Base-by-base conservation (phyloP, 176 grass and related monocot genomes). In the Aegilops tauschii region DNA sequence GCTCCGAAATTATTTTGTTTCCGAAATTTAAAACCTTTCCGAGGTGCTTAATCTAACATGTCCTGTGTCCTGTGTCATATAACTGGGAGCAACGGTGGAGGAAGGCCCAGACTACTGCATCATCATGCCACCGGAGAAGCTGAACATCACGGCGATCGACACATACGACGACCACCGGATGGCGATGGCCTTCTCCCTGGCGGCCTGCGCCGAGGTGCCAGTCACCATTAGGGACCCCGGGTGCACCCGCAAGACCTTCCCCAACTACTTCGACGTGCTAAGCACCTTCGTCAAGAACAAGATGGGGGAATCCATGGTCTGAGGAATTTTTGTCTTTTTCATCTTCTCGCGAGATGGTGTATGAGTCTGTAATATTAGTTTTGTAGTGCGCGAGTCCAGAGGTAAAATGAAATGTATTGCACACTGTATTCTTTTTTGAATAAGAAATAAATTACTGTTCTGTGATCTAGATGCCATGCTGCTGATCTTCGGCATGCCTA, bases 241-340 rank as follows among this genome's bases (percentile, higher is more conserved):
- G 17, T 99, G 97, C 92, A 99, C 97, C 21, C 90, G 97, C 23
- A 99, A 99, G 80, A 99, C 94, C 16, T 99, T 96, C 84, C 97
- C 97, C 0, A 83, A 99, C 88, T 99, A 99, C 80, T 96, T 99
- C 31, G 92, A 96, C 39, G 90, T 93, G 21, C 80, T 99, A 49
- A 88, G 91, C 67, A 96, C 86, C 11, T 96, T 96, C 65, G 70
- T 91, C 17, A 98, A 93, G 87, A 85, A 94, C 79, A 96, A 67
- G 85, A 37, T 37, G 7, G 36, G 36, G 7, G 36, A 37, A 37
- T 37, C 36, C 7, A 37, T 37, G 44, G 44, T 45, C 0, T 4
- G 80, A 91, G 81, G 61, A 80, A 42, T 18, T 16, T 67, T 35
- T 3, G 40, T 52, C 20, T 35, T 49, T 62, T 81, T 81, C 2